Conservation (phyloP, 140 eudicot species). For the Cichorium intybus region DNA sequence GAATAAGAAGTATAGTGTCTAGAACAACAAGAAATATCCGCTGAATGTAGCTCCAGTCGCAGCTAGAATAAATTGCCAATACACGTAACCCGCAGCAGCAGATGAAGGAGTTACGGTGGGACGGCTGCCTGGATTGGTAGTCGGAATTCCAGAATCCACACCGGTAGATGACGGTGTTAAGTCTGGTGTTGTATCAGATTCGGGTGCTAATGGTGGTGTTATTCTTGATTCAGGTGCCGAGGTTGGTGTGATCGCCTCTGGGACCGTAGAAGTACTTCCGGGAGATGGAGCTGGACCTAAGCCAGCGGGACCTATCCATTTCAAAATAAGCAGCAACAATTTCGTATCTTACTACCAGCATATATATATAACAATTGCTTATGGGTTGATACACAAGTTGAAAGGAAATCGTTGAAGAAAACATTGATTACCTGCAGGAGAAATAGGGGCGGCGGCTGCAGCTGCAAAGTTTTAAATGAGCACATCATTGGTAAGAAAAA, state of each 20-base stretch:
- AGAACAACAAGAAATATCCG: conserved; percentile 6
- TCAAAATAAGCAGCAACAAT: background rate
- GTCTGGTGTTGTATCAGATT: conserved; percentile 39
- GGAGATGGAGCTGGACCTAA: conserved; percentile 39
- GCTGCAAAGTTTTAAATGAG: conserved; percentile 38
- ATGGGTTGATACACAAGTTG: background rate
- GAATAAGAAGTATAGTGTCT: background rate
- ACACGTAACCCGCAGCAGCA: conserved; percentile 20
- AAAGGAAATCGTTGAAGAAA: background rate
- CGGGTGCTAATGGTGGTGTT: conserved; percentile 46
- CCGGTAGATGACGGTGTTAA: conserved; percentile 40
- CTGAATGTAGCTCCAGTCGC: conserved; percentile 19
- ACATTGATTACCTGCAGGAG: conserved; percentile 57
- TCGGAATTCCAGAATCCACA: conserved; percentile 24
- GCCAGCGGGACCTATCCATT: conserved; percentile 38
- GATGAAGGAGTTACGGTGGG: conserved; percentile 52
- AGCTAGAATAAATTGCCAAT: conserved; percentile 33
- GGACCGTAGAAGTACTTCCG: conserved; percentile 36
- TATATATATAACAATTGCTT: no score
- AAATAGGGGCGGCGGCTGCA: conserved; percentile 53
- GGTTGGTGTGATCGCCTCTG: conserved; percentile 37
- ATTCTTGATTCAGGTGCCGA: conserved; percentile 28
- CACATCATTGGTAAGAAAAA: background rate
- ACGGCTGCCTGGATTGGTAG: conserved; percentile 45
- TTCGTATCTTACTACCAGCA: background rate